A percentile compares a stretch with the other conserved stretches of the same genome.
phyloP scores from a whole-genome alignment of 352 stramenopile genomes.

The Globisporangium viniferum region DNA sequence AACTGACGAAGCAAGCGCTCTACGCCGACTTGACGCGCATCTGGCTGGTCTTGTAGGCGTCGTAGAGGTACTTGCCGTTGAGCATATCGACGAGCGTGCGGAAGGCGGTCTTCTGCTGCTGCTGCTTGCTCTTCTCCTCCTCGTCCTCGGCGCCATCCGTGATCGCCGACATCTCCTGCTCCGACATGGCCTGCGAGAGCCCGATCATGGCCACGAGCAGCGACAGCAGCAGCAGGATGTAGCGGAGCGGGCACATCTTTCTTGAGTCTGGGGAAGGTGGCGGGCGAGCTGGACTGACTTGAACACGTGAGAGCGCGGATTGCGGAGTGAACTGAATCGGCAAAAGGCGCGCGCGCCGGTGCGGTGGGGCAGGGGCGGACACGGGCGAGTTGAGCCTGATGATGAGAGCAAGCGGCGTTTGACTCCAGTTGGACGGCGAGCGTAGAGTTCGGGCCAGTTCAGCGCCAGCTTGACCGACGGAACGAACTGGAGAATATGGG shows the following conservation, averaged over 20 bases:
- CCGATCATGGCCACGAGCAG: slow-evolving; percentile 84
- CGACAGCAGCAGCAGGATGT: slow-evolving; percentile 83
- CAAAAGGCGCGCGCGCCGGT: neutral
- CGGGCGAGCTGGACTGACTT: neutral
- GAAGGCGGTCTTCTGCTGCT: slow-evolving; percentile 48
- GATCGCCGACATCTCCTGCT: slow-evolving; percentile 58
- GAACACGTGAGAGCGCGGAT: slow-evolving; percentile 4
- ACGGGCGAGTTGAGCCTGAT: neutral
- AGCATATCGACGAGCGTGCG: slow-evolving; percentile 86
- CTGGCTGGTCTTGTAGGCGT: slow-evolving; percentile 70
- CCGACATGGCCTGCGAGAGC: slow-evolving; percentile 71
- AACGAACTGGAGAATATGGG: slow-evolving; percentile 9
- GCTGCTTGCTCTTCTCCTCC: slow-evolving; percentile 44
- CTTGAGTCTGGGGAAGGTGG: neutral
- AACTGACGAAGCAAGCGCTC: neutral
- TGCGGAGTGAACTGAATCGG: slow-evolving; percentile 2
- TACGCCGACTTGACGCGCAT: slow-evolving; percentile 57
- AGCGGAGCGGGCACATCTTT: slow-evolving; percentile 82
- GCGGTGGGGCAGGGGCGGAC: neutral
- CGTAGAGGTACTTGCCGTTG: slow-evolving; percentile 86
- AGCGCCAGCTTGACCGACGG: slow-evolving; percentile 11
- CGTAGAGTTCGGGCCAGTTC: slow-evolving; percentile 1
- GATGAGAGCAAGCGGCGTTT: neutral
- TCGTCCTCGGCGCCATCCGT: slow-evolving; percentile 61
- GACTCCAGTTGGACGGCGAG: neutral